Conservation (phyloP, 2,329 filamentous ascomycete species). For the Fusarium sp. region DNA sequence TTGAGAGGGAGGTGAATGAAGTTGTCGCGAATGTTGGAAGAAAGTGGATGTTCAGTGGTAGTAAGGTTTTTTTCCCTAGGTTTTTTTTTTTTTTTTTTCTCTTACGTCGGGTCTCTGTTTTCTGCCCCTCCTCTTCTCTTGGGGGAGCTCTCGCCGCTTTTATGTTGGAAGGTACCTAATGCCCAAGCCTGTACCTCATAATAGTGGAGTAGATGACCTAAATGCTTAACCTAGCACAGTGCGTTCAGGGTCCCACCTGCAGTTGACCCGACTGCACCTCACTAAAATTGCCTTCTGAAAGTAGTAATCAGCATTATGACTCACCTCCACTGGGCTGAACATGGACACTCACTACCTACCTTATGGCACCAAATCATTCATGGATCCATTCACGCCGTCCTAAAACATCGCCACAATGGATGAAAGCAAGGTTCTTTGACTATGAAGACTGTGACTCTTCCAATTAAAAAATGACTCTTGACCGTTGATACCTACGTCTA, state of each 20-base stretch:
- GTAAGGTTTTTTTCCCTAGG: constrained; percentile 30
- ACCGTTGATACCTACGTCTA: not conserved
- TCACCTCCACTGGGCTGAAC: constrained; percentile 1
- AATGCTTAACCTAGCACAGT: not conserved
- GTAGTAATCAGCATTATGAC: constrained; percentile 19
- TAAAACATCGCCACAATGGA: constrained; percentile 14
- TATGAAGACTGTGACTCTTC: constrained; percentile 11
- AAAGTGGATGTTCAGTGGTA: constrained; percentile 30
- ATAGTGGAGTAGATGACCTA: not conserved
- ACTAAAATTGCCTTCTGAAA: constrained; percentile 10
- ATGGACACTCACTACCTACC: too few species aligned
- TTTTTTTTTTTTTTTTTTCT: not conserved
- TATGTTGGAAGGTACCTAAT: constrained; percentile 33
- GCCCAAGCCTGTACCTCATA: constrained; percentile 1
- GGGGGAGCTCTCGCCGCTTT: constrained; percentile 38
- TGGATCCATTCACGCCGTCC: not conserved
- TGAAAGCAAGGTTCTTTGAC: not conserved
- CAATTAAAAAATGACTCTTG: constrained; percentile 16
- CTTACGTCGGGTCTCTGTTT: not conserved
- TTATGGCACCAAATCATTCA: not conserved
- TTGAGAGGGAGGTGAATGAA: constrained; percentile 10
- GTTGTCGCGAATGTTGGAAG: constrained; percentile 29
- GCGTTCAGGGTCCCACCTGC: not conserved
- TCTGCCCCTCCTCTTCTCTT: constrained; percentile 26
- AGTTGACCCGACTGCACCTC: not conserved